Percentiles rank a stretch among this genome's conserved stretches.
These are phyloP conservation scores for Rhodamnia argentea DNA, from an alignment of 345 rosid genomes.

Conservation along the genomic window DNA sequence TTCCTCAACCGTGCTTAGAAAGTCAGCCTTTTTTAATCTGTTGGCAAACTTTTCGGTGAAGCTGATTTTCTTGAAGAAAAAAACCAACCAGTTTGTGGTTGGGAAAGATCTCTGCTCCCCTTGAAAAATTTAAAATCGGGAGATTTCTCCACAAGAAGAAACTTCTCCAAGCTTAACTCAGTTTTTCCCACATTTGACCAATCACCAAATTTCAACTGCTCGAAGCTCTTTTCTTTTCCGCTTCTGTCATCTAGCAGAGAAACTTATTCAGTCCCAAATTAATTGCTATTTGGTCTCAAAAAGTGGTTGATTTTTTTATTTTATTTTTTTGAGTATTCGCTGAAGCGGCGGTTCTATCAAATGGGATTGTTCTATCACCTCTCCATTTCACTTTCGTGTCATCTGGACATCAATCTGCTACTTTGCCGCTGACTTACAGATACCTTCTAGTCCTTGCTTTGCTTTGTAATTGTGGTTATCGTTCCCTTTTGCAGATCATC, in stretches of 20 bases:
- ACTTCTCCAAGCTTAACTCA: not conserved
- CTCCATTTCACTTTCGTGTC: not conserved
- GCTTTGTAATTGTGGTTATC: not conserved
- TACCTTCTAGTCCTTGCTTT: not conserved
- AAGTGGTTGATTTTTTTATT: not conserved
- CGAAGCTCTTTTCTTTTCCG: not conserved
- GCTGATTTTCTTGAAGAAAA: not conserved
- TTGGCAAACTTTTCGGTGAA: not conserved
- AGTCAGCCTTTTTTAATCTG: not conserved
- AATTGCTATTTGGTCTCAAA: not conserved
- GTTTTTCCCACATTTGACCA: not conserved
- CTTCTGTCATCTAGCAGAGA: not conserved
- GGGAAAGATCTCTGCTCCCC: not conserved
- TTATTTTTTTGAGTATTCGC: not conserved
- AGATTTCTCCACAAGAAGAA: not conserved
- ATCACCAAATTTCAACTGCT: not conserved
- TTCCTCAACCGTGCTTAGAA: not conserved
- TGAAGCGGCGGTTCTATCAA: not conserved
- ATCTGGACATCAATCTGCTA: not conserved
- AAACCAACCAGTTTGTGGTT: not conserved
- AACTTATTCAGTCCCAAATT: not conserved
- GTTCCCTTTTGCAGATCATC: conserved; percentile 47
- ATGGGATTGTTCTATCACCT: not conserved
- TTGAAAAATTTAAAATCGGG: not conserved
- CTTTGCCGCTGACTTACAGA: not conserved